Evolutionary conservation across 139 green algal genomes (phyloP), one percentile per base, ranked within the genome.

Genomic region (Coccomyxa sp.): DNA sequence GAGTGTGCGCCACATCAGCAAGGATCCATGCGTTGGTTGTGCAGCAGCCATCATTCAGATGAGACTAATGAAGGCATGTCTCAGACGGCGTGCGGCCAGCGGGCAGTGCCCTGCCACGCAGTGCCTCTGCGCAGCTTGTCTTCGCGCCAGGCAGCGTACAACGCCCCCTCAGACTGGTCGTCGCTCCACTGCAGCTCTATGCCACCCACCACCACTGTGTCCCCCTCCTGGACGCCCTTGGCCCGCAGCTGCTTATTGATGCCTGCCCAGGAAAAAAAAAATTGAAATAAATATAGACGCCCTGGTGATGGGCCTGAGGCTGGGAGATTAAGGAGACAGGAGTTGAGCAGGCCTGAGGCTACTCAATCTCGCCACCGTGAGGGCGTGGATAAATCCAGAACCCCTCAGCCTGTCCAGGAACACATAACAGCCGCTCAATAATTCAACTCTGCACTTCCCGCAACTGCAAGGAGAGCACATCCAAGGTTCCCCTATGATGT

Each of bases 131-230:
- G 86, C 77, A 87, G 86, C 82, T 94, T 91, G 67, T 94, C 92
- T 23, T 85, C 80, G 67, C 86, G 15, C 94, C 94, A 98, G 58
- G 84, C 83, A 3, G 89, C 90, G 82, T 95, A 98, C 84, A 95
- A 83, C 10, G 86, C 88, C 0, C 77, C 83, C 81, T 96, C 90
- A n/a, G 81, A 86, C 71, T 83, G 79, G 68, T 97, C 92, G 18
- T 92, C 85, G 25, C 67, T 85, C 89, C 93, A 96, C 16, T 89
- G 76, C 85, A 97, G 95, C 86, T 95, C 94, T 13, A 88, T 75
- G 18, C 83, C 85, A 10, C 93, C 93, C 23, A 97, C 90, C 14
- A 93, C 85, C 15, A 98, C 94, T 1, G 90, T 94, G 84, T 98
- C 93, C 4, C 94, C 94, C 76, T 94, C 87, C 82, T 86, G 51